phyloP scores from a whole-genome alignment of 768 basidiomycete genomes.

The Sarcomyxa edulis region DNA sequence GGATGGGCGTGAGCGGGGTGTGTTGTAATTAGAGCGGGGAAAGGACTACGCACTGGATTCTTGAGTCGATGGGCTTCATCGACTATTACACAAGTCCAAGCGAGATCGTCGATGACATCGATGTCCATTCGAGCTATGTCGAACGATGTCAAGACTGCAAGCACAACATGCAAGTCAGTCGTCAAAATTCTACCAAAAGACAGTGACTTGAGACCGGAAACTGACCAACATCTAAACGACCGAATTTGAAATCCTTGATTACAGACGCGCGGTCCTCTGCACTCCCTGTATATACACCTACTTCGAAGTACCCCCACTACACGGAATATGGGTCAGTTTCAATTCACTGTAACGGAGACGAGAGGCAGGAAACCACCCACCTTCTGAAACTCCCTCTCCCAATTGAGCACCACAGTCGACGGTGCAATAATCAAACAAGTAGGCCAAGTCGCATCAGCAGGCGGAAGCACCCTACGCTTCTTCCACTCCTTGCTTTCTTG shows the following conservation, averaged over 20 bases:
- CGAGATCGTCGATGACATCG: constrained; percentile 57
- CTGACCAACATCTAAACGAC: constrained; percentile 81
- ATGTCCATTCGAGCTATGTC: constrained; percentile 73
- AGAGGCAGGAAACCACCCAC: constrained; percentile 29
- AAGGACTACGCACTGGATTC: too few species aligned
- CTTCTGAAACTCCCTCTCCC: constrained; percentile 84
- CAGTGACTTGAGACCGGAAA: too few species aligned
- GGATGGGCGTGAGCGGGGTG: too few species aligned
- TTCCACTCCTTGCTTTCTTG: constrained; percentile 58
- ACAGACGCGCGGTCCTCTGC: constrained; percentile 49
- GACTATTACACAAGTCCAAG: constrained; percentile 70
- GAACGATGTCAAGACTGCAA: constrained; percentile 74
- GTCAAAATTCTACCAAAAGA: too few species aligned
- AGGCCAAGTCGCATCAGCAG: constrained; percentile 71
- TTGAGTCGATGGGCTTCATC: constrained; percentile 93
- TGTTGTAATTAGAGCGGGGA: too few species aligned
- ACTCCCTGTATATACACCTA: constrained; percentile 60
- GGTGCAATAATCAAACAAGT: constrained; percentile 89
- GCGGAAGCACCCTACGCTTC: constrained; percentile 47
- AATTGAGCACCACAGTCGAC: constrained; percentile 77
- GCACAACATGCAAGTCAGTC: neutral
- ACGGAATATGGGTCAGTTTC: constrained; percentile 1
- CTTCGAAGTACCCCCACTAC: constrained; percentile 95
- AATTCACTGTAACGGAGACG: neutral
- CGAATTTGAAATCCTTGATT: constrained; percentile 70